phyloP scores from a whole-genome alignment of 2,329 filamentous ascomycete species.

The Curvularia sp. region DNA sequence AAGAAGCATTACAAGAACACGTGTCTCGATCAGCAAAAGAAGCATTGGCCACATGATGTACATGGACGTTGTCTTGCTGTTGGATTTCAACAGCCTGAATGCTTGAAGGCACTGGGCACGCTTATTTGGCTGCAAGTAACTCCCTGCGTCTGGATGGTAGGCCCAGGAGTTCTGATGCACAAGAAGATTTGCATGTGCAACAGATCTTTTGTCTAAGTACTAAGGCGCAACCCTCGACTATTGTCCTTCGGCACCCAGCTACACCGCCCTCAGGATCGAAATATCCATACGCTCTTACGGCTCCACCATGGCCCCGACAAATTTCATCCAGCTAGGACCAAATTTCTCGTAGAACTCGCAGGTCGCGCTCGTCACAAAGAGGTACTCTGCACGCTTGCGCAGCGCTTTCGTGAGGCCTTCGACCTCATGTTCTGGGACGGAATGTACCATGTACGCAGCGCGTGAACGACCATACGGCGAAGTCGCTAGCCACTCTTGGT shows the following conservation, averaged over 20 bases:
- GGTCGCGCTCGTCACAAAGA: constrained; percentile 38
- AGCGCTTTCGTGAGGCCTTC: constrained; percentile 21
- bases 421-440: constrained; percentile 28
- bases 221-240: neutral
- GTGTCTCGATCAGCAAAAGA: neutral
- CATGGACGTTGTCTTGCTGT: neutral
- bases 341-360: constrained; percentile 35
- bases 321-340: constrained; percentile 29
- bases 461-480: constrained; percentile 32
- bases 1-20: constrained; percentile 20
- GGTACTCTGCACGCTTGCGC: constrained; percentile 28
- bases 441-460: constrained; percentile 40
- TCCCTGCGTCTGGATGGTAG: neutral
- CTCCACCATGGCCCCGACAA: constrained; percentile 29
- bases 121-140: neutral
- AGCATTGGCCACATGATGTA: neutral
- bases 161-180: neutral
- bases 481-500: constrained; percentile 36
- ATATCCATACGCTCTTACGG: neutral
- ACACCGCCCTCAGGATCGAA: neutral
- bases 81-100: neutral
- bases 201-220: neutral
- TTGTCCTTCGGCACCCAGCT: neutral
- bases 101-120: neutral
- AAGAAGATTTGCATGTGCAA: neutral